Percentiles rank a stretch among this genome's conserved stretches.
phyloP scores from a whole-genome alignment of 768 basidiomycete species.

The Tricholoma saponaceum region DNA sequence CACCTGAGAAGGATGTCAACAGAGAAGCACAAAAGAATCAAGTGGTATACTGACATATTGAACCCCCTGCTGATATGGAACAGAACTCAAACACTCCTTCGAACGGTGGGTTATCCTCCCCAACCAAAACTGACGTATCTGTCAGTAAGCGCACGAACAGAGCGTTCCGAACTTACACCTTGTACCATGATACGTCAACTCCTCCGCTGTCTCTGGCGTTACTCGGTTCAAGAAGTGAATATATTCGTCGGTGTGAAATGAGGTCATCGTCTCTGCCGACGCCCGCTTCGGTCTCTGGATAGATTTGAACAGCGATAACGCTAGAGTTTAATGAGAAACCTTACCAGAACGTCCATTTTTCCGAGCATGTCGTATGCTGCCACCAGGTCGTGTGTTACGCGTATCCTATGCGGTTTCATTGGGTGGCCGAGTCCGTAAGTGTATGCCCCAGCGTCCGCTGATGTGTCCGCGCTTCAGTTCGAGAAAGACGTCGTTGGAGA shows the following conservation, averaged over 20 bases:
- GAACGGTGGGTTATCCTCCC: conserved; percentile 95
- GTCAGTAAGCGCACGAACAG: neutral
- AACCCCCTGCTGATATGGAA: conserved; percentile 93
- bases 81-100: conserved; percentile 98
- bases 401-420: conserved; percentile 96
- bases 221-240: conserved; percentile 87
- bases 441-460: conserved; percentile 68
- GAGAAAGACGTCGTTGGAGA: conserved; percentile 2
- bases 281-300: conserved; percentile 68
- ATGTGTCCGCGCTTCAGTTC: neutral
- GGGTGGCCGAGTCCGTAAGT: conserved; percentile 87
- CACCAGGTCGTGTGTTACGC: conserved; percentile 90
- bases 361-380: conserved; percentile 90
- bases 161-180: conserved; percentile 57
- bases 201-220: conserved; percentile 86
- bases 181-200: conserved; percentile 78
- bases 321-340: conserved; percentile 20
- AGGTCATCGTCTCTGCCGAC: conserved; percentile 74
- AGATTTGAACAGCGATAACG: neutral
- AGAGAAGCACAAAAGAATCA: neutral
- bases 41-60: conserved; percentile 60
- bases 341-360: conserved; percentile 88
- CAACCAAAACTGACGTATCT: conserved; percentile 47
- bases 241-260: conserved; percentile 98
- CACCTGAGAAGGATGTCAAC: conserved; percentile 40